Percentiles rank a stretch among this genome's conserved stretches.
These are phyloP conservation scores for Tephrocybe sp. DNA, from an alignment of 768 basidiomycete species.

Conservation along the genomic window DNA sequence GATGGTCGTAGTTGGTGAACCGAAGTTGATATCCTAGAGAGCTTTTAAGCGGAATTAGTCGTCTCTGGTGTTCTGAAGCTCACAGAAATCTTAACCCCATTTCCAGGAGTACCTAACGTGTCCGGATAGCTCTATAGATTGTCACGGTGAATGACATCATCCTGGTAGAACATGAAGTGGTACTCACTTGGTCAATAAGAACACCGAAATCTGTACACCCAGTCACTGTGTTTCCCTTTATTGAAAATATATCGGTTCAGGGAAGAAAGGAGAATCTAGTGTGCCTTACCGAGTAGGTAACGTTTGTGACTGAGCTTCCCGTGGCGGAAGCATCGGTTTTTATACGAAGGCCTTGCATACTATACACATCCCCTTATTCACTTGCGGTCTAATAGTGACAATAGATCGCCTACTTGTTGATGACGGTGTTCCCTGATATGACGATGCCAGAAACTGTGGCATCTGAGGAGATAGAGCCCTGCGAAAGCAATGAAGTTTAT, in stretches of 20 bases:
- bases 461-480: constrained; percentile 55
- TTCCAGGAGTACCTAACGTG: constrained; percentile 51
- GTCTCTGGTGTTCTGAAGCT: constrained; percentile 11
- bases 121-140: constrained; percentile 50
- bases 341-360: constrained; percentile 57
- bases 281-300: constrained; percentile 43
- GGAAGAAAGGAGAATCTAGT: not conserved
- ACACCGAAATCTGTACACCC: constrained; percentile 27
- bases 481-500: constrained; percentile 17
- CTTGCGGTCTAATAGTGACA: not conserved
- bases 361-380: constrained; percentile 18
- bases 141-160: not conserved
- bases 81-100: constrained; percentile 53
- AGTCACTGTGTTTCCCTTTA: constrained; percentile 49
- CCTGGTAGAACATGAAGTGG: not conserved
- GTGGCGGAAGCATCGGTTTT: constrained; percentile 49
- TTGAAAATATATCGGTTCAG: not conserved
- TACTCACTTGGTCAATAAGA: not conserved
- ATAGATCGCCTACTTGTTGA: constrained; percentile 42
- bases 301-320: constrained; percentile 42
- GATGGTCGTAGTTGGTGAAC: constrained; percentile 36
- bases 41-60: not conserved
- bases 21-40: constrained; percentile 47
- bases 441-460: constrained; percentile 43
- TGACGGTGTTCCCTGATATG: constrained; percentile 50